Conservation (phyloP, 2,329 filamentous ascomycete genomes). For the Scytalidium lignicola region DNA sequence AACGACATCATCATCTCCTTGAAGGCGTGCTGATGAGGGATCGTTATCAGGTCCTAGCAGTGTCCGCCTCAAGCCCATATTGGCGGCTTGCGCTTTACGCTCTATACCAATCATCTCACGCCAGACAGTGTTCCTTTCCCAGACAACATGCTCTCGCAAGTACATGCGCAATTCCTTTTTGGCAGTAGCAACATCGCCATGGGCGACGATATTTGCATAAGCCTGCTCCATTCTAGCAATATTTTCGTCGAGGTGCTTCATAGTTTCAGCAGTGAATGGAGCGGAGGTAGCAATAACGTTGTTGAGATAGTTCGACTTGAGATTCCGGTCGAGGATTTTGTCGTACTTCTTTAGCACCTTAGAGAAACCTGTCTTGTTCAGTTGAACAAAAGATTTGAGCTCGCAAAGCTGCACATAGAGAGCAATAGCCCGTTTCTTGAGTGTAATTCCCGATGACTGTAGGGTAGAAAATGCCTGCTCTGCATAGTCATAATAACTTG, state of each 20-base stretch:
- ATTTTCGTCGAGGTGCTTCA: slow-evolving; percentile 63
- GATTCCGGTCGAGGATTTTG: slow-evolving; percentile 81
- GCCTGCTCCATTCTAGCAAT: slow-evolving; percentile 71
- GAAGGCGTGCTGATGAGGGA: slow-evolving; percentile 62
- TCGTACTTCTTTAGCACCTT: slow-evolving; percentile 99
- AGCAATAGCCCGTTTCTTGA: slow-evolving; percentile 87
- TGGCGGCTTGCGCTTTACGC: slow-evolving; percentile 88
- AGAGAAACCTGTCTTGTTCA: slow-evolving; percentile 93
- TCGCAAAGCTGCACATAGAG: slow-evolving; percentile 92
- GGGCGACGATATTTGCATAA: slow-evolving; percentile 78
- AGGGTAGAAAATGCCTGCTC: slow-evolving; percentile 67
- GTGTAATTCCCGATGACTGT: slow-evolving; percentile 69
- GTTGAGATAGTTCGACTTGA: slow-evolving; percentile 73
- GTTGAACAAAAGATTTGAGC: slow-evolving; percentile 89
- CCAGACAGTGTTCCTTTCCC: slow-evolving; percentile 99
- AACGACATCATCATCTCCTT: slow-evolving; percentile 73
- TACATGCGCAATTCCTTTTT: slow-evolving; percentile 85
- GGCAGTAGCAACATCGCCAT: slow-evolving; percentile 70
- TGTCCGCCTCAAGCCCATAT: slow-evolving; percentile 72
- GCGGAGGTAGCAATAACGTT: slow-evolving; percentile 71
- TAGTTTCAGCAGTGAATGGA: slow-evolving; percentile 71
- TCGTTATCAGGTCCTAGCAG: slow-evolving; percentile 72
- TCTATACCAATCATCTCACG: slow-evolving; percentile 98
- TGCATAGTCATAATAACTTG: slow-evolving; percentile 69
- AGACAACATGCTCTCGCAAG: slow-evolving; percentile 92